Conservation (phyloP, 2,329 filamentous ascomycete species). For the Aspergillus fischeri region DNA sequence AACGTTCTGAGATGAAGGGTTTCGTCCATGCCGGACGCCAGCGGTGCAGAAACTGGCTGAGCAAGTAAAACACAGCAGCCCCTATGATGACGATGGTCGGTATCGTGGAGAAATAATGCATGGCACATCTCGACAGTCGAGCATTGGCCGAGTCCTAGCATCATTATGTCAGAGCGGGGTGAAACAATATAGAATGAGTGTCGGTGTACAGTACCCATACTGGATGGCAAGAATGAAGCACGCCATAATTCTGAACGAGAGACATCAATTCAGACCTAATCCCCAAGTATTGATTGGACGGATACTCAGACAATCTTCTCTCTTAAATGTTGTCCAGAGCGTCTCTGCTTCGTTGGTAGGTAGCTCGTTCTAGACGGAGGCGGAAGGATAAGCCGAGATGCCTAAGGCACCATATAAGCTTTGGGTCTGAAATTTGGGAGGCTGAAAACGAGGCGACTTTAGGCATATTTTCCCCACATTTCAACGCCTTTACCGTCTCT, state of each 20-base stretch:
- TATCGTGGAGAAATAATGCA: conserved; percentile 30
- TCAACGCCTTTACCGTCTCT: background rate
- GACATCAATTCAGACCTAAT: conserved; percentile 2
- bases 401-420: background rate
- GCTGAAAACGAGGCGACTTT: background rate
- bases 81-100: conserved; percentile 24
- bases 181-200: background rate
- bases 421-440: background rate
- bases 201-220: conserved; percentile 13
- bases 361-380: background rate
- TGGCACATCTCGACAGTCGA: conserved; percentile 30
- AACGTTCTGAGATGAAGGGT: conserved; percentile 48
- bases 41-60: conserved; percentile 18
- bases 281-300: background rate
- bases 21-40: conserved; percentile 48
- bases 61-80: conserved; percentile 26
- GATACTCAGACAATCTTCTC: background rate
- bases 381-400: background rate
- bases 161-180: conserved; percentile 7
- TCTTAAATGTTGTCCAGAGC: background rate
- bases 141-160: conserved; percentile 36
- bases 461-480: background rate
- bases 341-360: background rate
- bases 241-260: conserved; percentile 6
- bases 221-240: conserved; percentile 9